phyloP scores from a whole-genome alignment of 345 rosid genomes.

The Odontarrhena argentea region DNA sequence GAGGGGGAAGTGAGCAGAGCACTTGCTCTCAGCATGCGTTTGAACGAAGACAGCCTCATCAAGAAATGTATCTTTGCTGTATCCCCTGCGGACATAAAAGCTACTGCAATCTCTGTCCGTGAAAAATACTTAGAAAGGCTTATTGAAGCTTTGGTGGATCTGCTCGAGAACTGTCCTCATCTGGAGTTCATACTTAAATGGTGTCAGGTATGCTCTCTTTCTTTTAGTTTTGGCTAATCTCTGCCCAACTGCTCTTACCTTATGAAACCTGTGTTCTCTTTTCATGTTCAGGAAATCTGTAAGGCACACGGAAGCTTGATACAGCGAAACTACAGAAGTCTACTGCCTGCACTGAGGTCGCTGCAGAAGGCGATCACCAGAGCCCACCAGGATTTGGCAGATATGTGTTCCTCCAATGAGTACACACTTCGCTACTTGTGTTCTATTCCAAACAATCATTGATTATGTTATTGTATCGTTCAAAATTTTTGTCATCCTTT shows the following conservation, averaged over 20 bases:
- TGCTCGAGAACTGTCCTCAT: slow-evolving; percentile 86
- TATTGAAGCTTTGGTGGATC: slow-evolving; percentile 76
- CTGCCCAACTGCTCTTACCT: slow-evolving; percentile 1
- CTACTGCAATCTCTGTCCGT: slow-evolving; percentile 68
- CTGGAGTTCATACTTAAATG: slow-evolving; percentile 83
- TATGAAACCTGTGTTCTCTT: slow-evolving; percentile 14
- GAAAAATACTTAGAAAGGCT: slow-evolving; percentile 74
- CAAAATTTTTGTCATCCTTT: slow-evolving; percentile 24
- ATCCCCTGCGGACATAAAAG: slow-evolving; percentile 63
- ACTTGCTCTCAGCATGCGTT: slow-evolving; percentile 80
- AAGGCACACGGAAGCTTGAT: slow-evolving; percentile 79
- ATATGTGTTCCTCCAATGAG: slow-evolving; percentile 87
- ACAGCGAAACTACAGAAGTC: slow-evolving; percentile 72
- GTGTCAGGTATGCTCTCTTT: slow-evolving; percentile 66
- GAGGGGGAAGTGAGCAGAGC: slow-evolving; percentile 74
- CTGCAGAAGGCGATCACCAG: slow-evolving; percentile 84
- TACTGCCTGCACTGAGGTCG: slow-evolving; percentile 80
- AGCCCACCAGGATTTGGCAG: slow-evolving; percentile 88
- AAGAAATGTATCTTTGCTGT: slow-evolving; percentile 83
- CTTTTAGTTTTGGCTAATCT: neutral
- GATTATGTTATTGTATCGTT: slow-evolving; percentile 7
- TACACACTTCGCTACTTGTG: slow-evolving; percentile 83
- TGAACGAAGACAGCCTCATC: slow-evolving; percentile 80
- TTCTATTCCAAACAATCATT: slow-evolving; percentile 46
- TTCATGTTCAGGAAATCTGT: slow-evolving; percentile 70